Base-by-base conservation (phyloP, 108 stramenopile genomes). In the Nannochloropsis salina region DNA sequence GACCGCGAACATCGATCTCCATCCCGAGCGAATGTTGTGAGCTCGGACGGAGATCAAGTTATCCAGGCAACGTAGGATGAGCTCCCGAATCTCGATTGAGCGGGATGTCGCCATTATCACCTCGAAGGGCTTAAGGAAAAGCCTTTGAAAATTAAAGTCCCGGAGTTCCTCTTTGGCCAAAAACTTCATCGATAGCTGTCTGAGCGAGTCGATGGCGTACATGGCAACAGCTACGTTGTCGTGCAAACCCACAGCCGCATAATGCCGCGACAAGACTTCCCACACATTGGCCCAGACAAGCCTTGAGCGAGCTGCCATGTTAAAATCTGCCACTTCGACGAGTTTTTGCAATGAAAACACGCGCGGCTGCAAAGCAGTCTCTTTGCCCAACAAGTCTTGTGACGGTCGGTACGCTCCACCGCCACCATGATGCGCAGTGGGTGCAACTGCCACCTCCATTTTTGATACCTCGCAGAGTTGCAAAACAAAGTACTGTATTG, bases 121-220 rank as follows among this genome's bases (percentile, higher is more conserved):
- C 86, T 97, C 96, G 82, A 98, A 95, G 42, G 99, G 97, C 83
- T 93, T 92, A 86, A 99, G 90, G 88, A 99, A 99, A 42, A 94
- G 92, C 42, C 94, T 88, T 89, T 99, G 99, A 90, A 98, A 98
- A 87, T 96, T 95, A 92, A 98, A 98, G 42, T 92, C 94, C 44
- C 93, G 93, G 18, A 97, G 91, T 87, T 99, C 99, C 51, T 95
- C 95, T 84, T 97, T 93, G 84, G 93, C 91, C 80, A 99, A 88
- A 87, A 97, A 99, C 90, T 98, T 97, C 83, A 97, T 90, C 51
- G 95, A 93, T 82, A 99, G 93, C 93, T 99, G 99, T 22, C 96
- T 93, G 51, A 99, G 93, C 2, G 96, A 95, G 93, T 99, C 99
- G 4, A 99, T 95, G 8, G 98, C 96, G 89, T 95, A 99, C 96